These are phyloP conservation scores for Candida sp. DNA, from an alignment of 1,139 yeast genomes.

Conservation along the genomic window DNA sequence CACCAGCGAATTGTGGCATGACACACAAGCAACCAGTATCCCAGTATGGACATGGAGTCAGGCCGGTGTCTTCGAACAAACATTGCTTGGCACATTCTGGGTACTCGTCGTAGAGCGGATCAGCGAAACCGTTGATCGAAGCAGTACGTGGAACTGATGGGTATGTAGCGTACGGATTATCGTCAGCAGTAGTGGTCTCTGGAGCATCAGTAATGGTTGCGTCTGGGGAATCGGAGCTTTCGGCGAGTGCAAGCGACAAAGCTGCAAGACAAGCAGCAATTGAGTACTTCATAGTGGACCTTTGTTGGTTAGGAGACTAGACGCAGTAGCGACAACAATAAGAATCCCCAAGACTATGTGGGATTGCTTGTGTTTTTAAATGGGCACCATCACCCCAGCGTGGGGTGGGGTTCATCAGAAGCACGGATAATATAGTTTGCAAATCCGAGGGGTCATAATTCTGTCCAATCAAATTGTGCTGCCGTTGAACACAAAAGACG, in stretches of 20 bases:
- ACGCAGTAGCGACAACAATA: too few species aligned
- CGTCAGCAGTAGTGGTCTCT: slow-evolving; percentile 2
- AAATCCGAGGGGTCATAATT: too few species aligned
- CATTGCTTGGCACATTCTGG: slow-evolving; percentile 30
- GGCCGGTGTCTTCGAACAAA: slow-evolving; percentile 24
- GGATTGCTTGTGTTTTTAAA: too few species aligned
- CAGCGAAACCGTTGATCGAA: slow-evolving; percentile 40
- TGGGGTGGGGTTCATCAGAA: too few species aligned
- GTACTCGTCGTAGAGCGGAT: slow-evolving; percentile 26
- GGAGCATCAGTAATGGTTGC: slow-evolving; percentile 3
- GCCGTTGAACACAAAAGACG: too few species aligned
- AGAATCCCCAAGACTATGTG: too few species aligned
- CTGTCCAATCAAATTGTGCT: too few species aligned
- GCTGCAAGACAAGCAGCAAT: not conserved
- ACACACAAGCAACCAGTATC: slow-evolving; percentile 43
- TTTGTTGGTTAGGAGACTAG: not conserved
- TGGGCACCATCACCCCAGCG: too few species aligned
- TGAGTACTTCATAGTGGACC: not conserved
- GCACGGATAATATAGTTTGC: too few species aligned
- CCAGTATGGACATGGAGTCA: slow-evolving; percentile 40
- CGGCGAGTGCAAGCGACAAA: not conserved
- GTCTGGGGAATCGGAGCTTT: not conserved
- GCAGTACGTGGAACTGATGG: slow-evolving; percentile 40
- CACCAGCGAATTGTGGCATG: slow-evolving; percentile 32
- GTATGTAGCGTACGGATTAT: slow-evolving; percentile 24